These are phyloP conservation scores for Phytophthora quininea DNA, from an alignment of 352 stramenopile species.

Conservation along the genomic window DNA sequence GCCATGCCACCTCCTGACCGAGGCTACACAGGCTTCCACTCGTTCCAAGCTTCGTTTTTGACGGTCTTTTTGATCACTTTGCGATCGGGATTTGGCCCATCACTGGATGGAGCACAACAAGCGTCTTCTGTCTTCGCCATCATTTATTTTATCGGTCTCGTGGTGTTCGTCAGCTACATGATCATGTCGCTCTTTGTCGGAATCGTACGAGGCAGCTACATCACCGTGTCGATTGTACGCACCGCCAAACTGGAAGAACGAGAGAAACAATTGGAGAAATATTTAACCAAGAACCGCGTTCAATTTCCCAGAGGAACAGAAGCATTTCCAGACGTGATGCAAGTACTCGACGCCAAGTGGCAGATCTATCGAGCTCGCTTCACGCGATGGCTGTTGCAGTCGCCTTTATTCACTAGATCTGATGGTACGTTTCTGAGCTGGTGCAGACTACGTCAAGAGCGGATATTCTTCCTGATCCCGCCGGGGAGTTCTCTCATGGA, in stretches of 20 bases:
- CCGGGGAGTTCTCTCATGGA: constrained; percentile 58
- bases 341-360: constrained; percentile 50
- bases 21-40: constrained; percentile 84
- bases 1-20: constrained; percentile 65
- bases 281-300: constrained; percentile 55
- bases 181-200: constrained; percentile 83
- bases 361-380: constrained; percentile 18
- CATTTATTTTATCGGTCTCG: constrained; percentile 80
- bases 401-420: constrained; percentile 54
- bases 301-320: constrained; percentile 65
- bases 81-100: constrained; percentile 76
- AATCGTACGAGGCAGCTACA: constrained; percentile 84
- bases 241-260: constrained; percentile 36
- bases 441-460: constrained; percentile 61
- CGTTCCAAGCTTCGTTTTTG: constrained; percentile 82
- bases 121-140: constrained; percentile 77
- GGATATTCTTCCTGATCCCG: constrained; percentile 70
- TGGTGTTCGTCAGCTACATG: constrained; percentile 89
- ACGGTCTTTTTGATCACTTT: constrained; percentile 84
- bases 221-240: constrained; percentile 62
- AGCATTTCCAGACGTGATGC: constrained; percentile 65
- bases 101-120: constrained; percentile 75
- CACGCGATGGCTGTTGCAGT: constrained; percentile 43
- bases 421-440: constrained; percentile 67
- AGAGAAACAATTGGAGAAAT: constrained; percentile 36